A percentile compares a stretch with the other conserved stretches of the same genome.
phyloP scores from a whole-genome alignment of 2,329 filamentous ascomycete genomes.

The Fusarium fujikuroi region DNA sequence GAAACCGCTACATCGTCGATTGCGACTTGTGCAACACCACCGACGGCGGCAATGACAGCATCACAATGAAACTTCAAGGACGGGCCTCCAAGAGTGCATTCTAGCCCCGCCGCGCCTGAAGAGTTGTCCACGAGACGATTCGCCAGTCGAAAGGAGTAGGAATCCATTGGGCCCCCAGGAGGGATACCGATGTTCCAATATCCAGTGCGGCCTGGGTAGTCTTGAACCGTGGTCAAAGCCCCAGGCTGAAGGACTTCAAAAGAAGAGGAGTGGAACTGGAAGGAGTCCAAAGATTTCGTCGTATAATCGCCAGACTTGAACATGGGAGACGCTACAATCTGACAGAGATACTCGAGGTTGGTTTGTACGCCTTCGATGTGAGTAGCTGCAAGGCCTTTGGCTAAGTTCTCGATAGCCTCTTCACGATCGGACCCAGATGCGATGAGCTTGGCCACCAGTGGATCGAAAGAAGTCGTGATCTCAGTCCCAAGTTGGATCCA shows the following conservation, averaged over 20 bases:
- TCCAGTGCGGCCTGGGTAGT: constrained; percentile 52
- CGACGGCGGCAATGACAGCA: constrained; percentile 48
- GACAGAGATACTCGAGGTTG: constrained; percentile 49
- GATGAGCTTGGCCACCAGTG: constrained; percentile 81
- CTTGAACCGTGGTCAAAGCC: constrained; percentile 52
- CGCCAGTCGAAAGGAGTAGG: constrained; percentile 48
- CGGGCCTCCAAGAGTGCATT: constrained; percentile 50
- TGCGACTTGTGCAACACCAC: constrained; percentile 42
- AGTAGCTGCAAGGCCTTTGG: constrained; percentile 65
- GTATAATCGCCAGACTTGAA: constrained; percentile 46
- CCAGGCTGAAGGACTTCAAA: constrained; percentile 53
- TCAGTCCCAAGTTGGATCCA: constrained; percentile 76
- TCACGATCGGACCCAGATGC: constrained; percentile 68
- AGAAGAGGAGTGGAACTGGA: constrained; percentile 42
- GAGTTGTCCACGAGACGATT: constrained; percentile 52
- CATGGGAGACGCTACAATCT: constrained; percentile 44
- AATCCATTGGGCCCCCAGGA: constrained; percentile 55
- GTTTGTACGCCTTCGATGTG: constrained; percentile 48
- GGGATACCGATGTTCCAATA: constrained; percentile 55
- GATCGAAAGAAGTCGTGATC: constrained; percentile 79
- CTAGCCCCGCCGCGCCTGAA: constrained; percentile 45
- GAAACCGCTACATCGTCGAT: constrained; percentile 39
- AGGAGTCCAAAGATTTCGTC: constrained; percentile 50
- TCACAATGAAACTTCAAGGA: constrained; percentile 49
- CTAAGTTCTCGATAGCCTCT: constrained; percentile 72